Evolutionary conservation across 495 filamentous ascomycete genomes (phyloP), one percentile per base, ranked within the genome.

Genomic region (Podospora tetraspora): DNA sequence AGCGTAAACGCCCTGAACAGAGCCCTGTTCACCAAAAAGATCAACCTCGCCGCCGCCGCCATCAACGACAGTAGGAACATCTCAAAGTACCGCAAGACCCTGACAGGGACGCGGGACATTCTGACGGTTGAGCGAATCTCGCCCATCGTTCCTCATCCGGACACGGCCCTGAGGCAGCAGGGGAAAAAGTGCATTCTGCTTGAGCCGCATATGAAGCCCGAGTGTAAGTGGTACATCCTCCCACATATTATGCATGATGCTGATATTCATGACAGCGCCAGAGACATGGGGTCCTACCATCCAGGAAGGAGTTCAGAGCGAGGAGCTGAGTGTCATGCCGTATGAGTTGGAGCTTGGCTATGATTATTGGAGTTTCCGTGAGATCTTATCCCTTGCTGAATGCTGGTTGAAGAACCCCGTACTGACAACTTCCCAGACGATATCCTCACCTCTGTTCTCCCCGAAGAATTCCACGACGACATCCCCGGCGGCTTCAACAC

Each of bases 401-500:
- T 57, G 24, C 16, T 22, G 16, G 24, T 22, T 22, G 16, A 1
- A n/a, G 21, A 3, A n/a, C n/a, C n/a, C 22, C 25, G 1, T 32
- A n/a, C 57, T 71, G 22, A 75, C 58, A 68, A 25, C 66, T 8
- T 0, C 61, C 4, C 64, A 94, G 92, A 88, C 66, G 93, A 98
- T 71, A 90, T 98, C 29, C 91, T 97, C 75, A 77, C 74, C 21
- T 84, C 92, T 5, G 87, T 97, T 61, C 81, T 97, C 0, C 93
- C 94, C 0, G 79, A 82, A 21, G 78, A 81, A 59, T 71, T 78
- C 27, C 82, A 90, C 74, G 85, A 86, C 24, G 93, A 97, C 37
- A 82, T 95, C 10, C 96, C 95, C n/a, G 83, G 85, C 37, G 92
- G 93, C 25, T 98, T 94, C 82, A 91, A 89, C 58, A 86, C 88